Base-by-base conservation (phyloP, 2,329 filamentous ascomycete genomes). In the Venturia nashicola region DNA sequence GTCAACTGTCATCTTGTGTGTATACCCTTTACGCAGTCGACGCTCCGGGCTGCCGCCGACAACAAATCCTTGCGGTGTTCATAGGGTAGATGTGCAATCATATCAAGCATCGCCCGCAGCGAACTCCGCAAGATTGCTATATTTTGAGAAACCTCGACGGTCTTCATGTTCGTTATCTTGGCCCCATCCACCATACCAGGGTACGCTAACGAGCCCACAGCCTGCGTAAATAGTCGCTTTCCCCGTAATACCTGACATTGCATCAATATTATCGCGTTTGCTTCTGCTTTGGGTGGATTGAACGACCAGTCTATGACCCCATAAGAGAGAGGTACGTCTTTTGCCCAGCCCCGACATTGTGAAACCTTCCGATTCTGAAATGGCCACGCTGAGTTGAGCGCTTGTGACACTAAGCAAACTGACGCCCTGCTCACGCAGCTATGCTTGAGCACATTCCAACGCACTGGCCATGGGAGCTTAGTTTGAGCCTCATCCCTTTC, bases 361-460 rank as follows among this genome's bases (percentile, higher is more conserved):
- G 51, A 18, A 36, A 57, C 51, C 32, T 57, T 57, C 51, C 51
- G 51, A n/a, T 57, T 57, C 27, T 57, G 51, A 34, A 18, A n/a
- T 57, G 32, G 51, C 27, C 51, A n/a, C 51, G 32, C 27, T 57
- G 51, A 57, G 27, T 57, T 57, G 51, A 57, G 51, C 51, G 51
- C 51, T 57, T 57, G 51, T 57, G 27, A 57, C 51, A 57, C 51
- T 57, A 36, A 36, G 51, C 32, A 57, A 57, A 57, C 51, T 57
- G 51, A 57, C 16, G 32, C 51, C 27, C 27, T 57, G 51, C 51
- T 57, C 32, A 36, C 27, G 51, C 32, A 57, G 51, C 27, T 57
- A 36, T 57, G 51, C 51, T 57, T 57, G 14, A 57, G 3, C 51
- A 57, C 32, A 57, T 57, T 57, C 32, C 51, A 55, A 57, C 51